Evolutionary conservation across 768 basidiomycete species (phyloP).

Genomic region (Psilocybe cyanescens): DNA sequence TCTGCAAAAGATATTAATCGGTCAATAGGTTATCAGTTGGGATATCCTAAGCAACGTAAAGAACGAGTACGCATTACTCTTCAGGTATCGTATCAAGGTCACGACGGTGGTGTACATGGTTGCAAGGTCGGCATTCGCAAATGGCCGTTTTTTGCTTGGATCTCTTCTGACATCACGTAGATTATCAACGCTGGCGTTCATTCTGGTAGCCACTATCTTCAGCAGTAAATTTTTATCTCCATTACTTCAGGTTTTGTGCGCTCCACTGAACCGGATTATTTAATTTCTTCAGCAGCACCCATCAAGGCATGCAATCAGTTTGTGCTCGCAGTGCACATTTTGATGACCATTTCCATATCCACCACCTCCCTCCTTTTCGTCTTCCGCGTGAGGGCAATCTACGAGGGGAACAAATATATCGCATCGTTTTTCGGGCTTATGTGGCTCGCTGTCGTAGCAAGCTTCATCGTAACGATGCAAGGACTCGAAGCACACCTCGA

Average conservation of each 20-base stretch:
- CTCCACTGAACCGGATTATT: too few species aligned
- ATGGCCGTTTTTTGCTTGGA: too few species aligned
- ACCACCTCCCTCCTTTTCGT: conserved; percentile 12
- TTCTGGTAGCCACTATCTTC: neutral
- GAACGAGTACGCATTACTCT: conserved; percentile 6
- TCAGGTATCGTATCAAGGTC: conserved; percentile 1
- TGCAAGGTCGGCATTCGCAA: conserved; percentile 4
- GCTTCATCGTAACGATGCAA: conserved; percentile 3
- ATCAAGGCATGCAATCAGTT: neutral
- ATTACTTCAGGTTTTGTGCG: too few species aligned
- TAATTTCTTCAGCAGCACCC: neutral
- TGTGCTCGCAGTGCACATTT: conserved; percentile 1
- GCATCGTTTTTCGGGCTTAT: conserved; percentile 1
- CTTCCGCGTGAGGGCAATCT: conserved; percentile 10
- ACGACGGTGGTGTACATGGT: conserved; percentile 10
- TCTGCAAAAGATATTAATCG: neutral
- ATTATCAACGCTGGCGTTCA: conserved; percentile 1
- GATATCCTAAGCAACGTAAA: conserved; percentile 13
- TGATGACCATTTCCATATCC: conserved; percentile 2
- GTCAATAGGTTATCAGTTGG: conserved; percentile 13
- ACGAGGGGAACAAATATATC: conserved; percentile 4
- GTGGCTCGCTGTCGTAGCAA: conserved; percentile 7
- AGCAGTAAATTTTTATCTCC: neutral
- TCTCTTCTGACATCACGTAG: neutral
- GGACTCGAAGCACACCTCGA: neutral